A percentile compares a stretch with the other conserved stretches of the same genome.
Conservation (phyloP, 1,284 basidiomycete genomes). For the Apiotrichum laibachii region DNA sequence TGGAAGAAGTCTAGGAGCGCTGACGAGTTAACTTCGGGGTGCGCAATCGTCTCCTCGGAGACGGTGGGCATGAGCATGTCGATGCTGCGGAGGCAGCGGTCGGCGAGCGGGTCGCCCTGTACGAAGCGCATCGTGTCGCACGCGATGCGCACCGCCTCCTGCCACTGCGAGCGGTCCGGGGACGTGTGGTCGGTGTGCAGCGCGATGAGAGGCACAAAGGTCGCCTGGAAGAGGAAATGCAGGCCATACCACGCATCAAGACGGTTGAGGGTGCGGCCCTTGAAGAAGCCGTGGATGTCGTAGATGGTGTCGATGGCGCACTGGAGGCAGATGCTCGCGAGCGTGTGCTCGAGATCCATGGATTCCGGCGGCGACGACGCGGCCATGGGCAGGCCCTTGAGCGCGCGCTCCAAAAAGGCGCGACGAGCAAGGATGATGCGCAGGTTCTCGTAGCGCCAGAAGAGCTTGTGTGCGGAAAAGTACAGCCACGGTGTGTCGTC, state of each 20-base stretch:
- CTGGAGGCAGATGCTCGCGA: constrained; percentile 18
- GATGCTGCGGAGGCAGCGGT: constrained; percentile 21
- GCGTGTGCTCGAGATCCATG: constrained; percentile 12
- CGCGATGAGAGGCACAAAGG: constrained; percentile 28
- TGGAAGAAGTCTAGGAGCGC: constrained; percentile 14
- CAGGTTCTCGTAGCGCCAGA: constrained; percentile 30
- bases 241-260: constrained; percentile 30
- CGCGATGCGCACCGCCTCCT: constrained; percentile 16
- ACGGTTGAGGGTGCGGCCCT: constrained; percentile 10
- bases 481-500: constrained; percentile 23
- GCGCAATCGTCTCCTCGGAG: background rate
- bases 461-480: constrained; percentile 28
- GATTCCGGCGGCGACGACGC: background rate
- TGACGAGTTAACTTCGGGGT: background rate
- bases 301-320: constrained; percentile 23
- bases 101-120: constrained; percentile 22
- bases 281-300: constrained; percentile 26
- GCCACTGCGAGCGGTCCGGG: constrained; percentile 10
- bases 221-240: constrained; percentile 33
- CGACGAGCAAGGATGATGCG: constrained; percentile 27
- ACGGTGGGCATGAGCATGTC: constrained; percentile 16
- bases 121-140: constrained; percentile 14
- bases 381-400: constrained; percentile 15
- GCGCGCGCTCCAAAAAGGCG: constrained; percentile 24
- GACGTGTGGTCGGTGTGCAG: constrained; percentile 23